phyloP scores from a whole-genome alignment of 208 protist species.

The Phytomonas sp. region DNA sequence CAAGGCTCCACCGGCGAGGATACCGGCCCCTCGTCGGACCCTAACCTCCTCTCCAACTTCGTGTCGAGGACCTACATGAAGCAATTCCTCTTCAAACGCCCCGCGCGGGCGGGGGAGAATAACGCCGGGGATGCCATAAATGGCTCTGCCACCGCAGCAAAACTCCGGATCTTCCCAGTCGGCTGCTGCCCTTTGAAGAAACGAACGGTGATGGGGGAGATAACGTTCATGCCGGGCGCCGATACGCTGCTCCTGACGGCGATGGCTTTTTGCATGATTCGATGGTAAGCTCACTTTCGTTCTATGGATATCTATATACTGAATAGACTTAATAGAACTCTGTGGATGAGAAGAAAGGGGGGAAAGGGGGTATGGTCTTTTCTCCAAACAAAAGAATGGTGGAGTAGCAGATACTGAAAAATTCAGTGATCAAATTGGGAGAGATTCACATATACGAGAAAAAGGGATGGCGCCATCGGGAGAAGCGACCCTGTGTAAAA shows the following conservation, averaged over 20 bases:
- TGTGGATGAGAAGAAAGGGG: background rate
- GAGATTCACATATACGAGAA: too few species aligned
- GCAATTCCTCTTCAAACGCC: constrained; percentile 40
- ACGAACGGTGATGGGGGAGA: constrained; percentile 37
- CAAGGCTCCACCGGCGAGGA: too few species aligned
- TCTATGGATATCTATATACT: too few species aligned
- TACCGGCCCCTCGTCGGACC: too few species aligned
- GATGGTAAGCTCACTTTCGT: too few species aligned
- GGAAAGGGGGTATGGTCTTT: background rate
- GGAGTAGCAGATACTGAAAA: constrained; percentile 1
- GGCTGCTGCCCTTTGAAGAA: constrained; percentile 20
- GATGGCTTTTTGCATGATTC: constrained; percentile 45
- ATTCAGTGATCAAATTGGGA: too few species aligned
- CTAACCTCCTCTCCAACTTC: background rate
- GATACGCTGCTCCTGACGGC: constrained; percentile 63
- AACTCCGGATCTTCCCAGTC: constrained; percentile 29
- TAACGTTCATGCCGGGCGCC: constrained; percentile 37
- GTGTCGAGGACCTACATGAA: constrained; percentile 8
- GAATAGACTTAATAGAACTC: too few species aligned
- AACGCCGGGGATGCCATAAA: constrained; percentile 16
- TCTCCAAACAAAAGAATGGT: background rate
- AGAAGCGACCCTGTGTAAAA: too few species aligned
- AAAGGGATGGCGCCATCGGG: too few species aligned
- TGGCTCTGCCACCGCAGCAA: constrained; percentile 53
- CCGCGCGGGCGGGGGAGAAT: constrained; percentile 24